Conservation (phyloP, 225 moss, liverwort and hornwort genomes). For the Pseudisothecium myosuroides region DNA sequence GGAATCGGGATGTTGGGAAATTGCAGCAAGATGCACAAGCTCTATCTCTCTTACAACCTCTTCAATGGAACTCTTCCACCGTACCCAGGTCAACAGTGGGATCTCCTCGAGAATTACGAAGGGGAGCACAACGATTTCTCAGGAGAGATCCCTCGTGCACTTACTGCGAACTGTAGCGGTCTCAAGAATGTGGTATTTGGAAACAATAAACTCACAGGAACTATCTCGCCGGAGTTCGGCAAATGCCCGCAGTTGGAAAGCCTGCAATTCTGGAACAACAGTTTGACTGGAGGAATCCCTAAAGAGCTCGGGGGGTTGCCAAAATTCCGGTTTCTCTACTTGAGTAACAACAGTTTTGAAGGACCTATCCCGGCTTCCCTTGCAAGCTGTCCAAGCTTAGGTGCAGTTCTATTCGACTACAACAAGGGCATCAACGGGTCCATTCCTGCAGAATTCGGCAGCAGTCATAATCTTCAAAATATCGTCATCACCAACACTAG, state of each 20-base stretch:
- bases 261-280: conserved; percentile 17
- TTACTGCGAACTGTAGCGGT: not conserved
- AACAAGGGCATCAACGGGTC: conserved; percentile 4
- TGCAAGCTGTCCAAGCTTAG: not conserved
- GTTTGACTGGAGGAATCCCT: conserved; percentile 1
- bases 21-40: not conserved
- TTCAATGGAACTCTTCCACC: conserved; percentile 13
- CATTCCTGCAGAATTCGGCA: conserved; percentile 4
- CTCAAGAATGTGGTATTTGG: conserved; percentile 24
- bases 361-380: conserved; percentile 10
- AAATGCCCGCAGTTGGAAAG: conserved; percentile 8
- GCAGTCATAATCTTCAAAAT: not conserved
- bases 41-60: conserved; percentile 5
- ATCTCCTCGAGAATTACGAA: conserved; percentile 9
- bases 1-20: conserved; percentile 12
- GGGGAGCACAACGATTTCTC: not conserved
- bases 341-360: conserved; percentile 1
- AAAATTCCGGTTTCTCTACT: not conserved
- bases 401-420: not conserved
- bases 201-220: conserved; percentile 1
- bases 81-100: conserved; percentile 1
- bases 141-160: not conserved
- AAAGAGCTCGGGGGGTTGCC: not conserved
- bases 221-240: not conserved
- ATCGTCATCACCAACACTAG: not conserved